Conservation (phyloP, 306 rosid genomes). For the Casuarina cunninghamiana region DNA sequence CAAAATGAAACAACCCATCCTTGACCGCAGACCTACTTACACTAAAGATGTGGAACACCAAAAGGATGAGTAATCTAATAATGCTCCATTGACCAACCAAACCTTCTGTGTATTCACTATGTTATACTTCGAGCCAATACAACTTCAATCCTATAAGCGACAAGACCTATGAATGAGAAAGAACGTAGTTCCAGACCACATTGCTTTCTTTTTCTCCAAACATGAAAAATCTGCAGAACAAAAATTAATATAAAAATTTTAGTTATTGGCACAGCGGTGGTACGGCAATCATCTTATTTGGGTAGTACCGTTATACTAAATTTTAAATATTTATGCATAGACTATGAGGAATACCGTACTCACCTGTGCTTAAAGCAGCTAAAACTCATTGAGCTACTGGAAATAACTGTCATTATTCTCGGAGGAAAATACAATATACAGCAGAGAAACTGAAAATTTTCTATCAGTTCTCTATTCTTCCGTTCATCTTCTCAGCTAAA, state of each 20-base stretch:
- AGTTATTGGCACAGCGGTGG: neutral
- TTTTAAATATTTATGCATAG: neutral
- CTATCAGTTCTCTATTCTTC: too few relatives aligned
- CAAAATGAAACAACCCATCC: slow-evolving; percentile 2
- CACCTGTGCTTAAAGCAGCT: neutral
- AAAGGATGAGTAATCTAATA: slow-evolving; percentile 12
- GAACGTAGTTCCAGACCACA: neutral
- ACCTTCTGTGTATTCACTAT: slow-evolving; percentile 6
- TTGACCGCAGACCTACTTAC: slow-evolving; percentile 14
- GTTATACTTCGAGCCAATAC: neutral
- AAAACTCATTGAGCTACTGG: neutral
- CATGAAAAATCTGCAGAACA: slow-evolving; percentile 34
- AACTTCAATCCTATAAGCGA: slow-evolving; percentile 17
- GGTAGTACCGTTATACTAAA: neutral
- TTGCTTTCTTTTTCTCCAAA: slow-evolving; percentile 18
- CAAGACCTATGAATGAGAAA: slow-evolving; percentile 5
- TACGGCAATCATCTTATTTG: neutral
- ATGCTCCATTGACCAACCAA: slow-evolving; percentile 8
- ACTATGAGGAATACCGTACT: neutral
- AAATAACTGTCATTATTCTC: neutral
- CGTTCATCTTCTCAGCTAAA: too few relatives aligned
- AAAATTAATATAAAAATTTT: neutral
- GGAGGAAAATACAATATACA: neutral
- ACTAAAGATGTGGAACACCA: slow-evolving; percentile 2
- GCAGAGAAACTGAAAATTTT: neutral